Percentiles rank a stretch among this genome's conserved stretches.
Conservation (phyloP, 495 filamentous ascomycete genomes). For the Penicillium robsamsonii region DNA sequence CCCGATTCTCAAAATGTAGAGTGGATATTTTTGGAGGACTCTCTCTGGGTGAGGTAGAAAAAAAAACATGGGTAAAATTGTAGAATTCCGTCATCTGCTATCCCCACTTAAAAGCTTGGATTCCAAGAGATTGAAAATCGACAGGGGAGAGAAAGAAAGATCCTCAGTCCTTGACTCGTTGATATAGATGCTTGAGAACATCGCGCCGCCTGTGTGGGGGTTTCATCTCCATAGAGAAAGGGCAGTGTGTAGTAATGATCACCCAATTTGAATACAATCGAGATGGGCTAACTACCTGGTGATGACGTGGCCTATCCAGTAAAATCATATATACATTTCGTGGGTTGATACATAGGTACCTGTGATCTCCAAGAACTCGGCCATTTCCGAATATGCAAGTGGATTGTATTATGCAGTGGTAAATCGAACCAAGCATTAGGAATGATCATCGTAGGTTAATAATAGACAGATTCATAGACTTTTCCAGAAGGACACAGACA, state of each 20-base stretch:
- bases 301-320: not conserved
- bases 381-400: not conserved
- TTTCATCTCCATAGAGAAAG: not conserved
- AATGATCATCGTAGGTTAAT: not conserved
- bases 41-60: slow-evolving; percentile 5
- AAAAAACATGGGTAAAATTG: slow-evolving; percentile 7
- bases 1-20: not conserved
- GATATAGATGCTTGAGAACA: not conserved
- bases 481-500: not conserved
- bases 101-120: slow-evolving; percentile 5
- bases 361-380: not conserved
- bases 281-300: not conserved
- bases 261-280: too few species aligned
- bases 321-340: not conserved
- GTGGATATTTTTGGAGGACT: slow-evolving; percentile 6
- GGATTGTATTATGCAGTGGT: not conserved
- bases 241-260: too few species aligned
- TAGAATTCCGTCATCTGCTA: not conserved
- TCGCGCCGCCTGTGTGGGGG: not conserved
- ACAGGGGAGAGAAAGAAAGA: slow-evolving; percentile 2
- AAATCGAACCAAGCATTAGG: not conserved
- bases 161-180: slow-evolving; percentile 1
- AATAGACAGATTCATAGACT: not conserved
- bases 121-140: slow-evolving; percentile 5
- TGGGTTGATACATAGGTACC: not conserved